Evolutionary conservation across 106 monocot species (phyloP), one percentile per base, ranked within the genome.

Genomic region (Platanthera zijinensis): DNA sequence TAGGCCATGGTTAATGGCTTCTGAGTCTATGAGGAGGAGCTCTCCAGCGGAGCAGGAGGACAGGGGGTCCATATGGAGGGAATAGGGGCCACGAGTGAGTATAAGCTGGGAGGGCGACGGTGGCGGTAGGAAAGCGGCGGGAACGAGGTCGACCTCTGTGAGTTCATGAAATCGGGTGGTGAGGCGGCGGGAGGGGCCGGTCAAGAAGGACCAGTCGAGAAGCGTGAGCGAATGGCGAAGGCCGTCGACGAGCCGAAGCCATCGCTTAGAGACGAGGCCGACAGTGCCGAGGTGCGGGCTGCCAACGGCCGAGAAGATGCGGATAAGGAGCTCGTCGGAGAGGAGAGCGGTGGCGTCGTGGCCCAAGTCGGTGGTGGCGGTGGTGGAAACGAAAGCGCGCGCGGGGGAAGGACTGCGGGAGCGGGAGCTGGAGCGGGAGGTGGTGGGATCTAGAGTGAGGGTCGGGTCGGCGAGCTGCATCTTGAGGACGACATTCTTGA

Each of bases 261-360:
- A 93, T 25, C 93, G 89, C 78, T 81, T 85, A 80, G 82, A 93
- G 78, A 93, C 96, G 77, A 96, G 91, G 64, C 91, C 84, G 50
- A 84, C 56, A 22, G 84, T n/a, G 6, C 50, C 12, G 14, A 52
- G 75, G 71, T 77, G 67, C 17, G 49, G 25, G 7, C 25, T 56
- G 5, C 89, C 87, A 63, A 91, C 67, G 25, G 21, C 30, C 52
- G 87, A 74, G 81, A 96, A 77, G 81, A 96, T 73, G 78, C 78
- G 86, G 75, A 91, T 87, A 56, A 96, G 87, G 72, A 96, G 84
- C 84, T 84, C 83, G 85, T 96, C 93, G 81, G 96, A 85, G 84
- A 93, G 84, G 28, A 51, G 76, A 17, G 87, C 30, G 25, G 86
- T 88, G 66, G 69, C 74, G 76, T 93, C 93, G 21, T 57, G 75